phyloP scores from a whole-genome alignment of 2,329 filamentous ascomycete species.

The Trichoderma harzianum region DNA sequence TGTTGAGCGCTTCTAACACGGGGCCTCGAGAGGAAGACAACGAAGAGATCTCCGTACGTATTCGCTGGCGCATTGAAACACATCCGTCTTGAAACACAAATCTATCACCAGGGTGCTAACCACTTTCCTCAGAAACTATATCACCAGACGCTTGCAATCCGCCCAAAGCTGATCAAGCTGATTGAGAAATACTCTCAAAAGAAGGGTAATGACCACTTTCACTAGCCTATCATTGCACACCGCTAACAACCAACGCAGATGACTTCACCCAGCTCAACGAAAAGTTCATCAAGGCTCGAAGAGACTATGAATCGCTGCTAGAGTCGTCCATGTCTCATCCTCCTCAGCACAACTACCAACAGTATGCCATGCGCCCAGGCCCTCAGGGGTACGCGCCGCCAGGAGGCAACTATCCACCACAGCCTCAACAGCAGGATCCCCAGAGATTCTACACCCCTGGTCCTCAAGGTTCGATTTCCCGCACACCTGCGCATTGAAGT shows the following conservation, averaged over 20 bases:
- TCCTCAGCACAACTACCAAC: conserved; percentile 73
- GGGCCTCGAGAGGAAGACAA: conserved; percentile 84
- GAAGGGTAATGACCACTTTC: conserved; percentile 64
- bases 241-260: conserved; percentile 52
- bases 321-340: conserved; percentile 96
- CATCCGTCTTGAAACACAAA: background rate
- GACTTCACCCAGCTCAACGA: conserved; percentile 98
- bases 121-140: conserved; percentile 64
- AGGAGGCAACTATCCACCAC: conserved; percentile 33
- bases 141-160: conserved; percentile 88
- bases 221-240: no score
- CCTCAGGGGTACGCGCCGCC: conserved; percentile 41
- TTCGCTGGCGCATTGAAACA: background rate
- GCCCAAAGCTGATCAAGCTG: conserved; percentile 93
- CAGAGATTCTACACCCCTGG: conserved; percentile 63
- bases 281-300: conserved; percentile 97
- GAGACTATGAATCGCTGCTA: conserved; percentile 93
- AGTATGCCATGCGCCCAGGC: conserved; percentile 57
- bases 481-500: background rate
- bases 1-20: conserved; percentile 83
- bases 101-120: conserved; percentile 16
- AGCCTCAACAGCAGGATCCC: conserved; percentile 51
- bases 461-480: conserved; percentile 13
- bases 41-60: conserved; percentile 82
- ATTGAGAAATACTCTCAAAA: conserved; percentile 99